Percentiles rank a stretch among this genome's conserved stretches.
phyloP scores from a whole-genome alignment of 768 basidiomycete genomes.

The Collybia sordida region DNA sequence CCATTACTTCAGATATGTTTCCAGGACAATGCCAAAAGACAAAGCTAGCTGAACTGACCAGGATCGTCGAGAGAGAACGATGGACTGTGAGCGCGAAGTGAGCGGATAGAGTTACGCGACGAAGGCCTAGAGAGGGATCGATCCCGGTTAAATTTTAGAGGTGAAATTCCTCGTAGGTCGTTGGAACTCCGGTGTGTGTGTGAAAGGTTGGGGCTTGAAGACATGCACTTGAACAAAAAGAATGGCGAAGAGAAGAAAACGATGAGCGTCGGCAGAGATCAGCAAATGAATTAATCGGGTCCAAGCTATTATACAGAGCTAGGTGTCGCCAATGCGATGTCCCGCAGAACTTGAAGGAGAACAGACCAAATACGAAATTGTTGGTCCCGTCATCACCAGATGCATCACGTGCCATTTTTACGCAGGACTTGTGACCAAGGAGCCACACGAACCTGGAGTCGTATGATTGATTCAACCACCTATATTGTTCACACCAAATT shows the following conservation, averaged over 20 bases:
- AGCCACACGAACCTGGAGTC: no score
- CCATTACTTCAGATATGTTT: slow-evolving; percentile 6
- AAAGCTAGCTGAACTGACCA: slow-evolving; percentile 42
- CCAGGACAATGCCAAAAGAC: slow-evolving; percentile 18
- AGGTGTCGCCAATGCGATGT: not conserved
- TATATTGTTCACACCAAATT: no score
- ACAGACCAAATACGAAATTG: not conserved
- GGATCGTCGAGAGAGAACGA: slow-evolving; percentile 59
- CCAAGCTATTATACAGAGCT: slow-evolving; percentile 8
- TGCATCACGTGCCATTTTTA: slow-evolving; percentile 1
- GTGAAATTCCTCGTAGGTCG: slow-evolving; percentile 24
- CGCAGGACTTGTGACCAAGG: not conserved
- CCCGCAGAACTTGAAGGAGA: not conserved
- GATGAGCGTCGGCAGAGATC: slow-evolving; percentile 11
- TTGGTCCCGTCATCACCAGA: not conserved
- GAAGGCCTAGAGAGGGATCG: slow-evolving; percentile 41
- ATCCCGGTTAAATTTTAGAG: slow-evolving; percentile 30
- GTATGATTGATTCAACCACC: no score
- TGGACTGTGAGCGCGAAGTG: slow-evolving; percentile 56
- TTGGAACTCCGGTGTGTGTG: slow-evolving; percentile 7
- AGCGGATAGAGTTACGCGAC: slow-evolving; percentile 43
- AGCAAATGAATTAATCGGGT: slow-evolving; percentile 3
- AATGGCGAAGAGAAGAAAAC: slow-evolving; percentile 3
- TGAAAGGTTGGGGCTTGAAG: slow-evolving; percentile 26
- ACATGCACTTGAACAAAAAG: slow-evolving; percentile 27